Base-by-base conservation (phyloP, 1,284 basidiomycete species). In the Cryptococcus hybrid region DNA sequence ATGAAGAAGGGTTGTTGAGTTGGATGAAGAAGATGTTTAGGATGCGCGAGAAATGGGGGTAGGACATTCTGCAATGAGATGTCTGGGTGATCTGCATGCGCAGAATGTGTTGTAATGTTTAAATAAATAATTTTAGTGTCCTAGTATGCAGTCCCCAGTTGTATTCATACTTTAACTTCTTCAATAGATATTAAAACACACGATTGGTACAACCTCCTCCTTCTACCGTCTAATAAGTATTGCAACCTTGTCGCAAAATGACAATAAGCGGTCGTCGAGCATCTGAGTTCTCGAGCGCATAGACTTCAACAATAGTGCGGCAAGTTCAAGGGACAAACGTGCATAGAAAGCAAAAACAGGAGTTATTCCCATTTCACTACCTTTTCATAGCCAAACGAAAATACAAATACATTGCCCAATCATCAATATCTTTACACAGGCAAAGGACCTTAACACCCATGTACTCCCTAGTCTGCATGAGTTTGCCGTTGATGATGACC, bases 401-500 rank as follows among this genome's bases (percentile, higher is more conserved):
- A 35, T 49, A 49, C 30, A 49, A 37, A 30, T 36, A 30, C 30
- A 11, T 36, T 15, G 37, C 47, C n/a, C 12, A 49, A 34, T n/a
- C 9, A 30, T 30, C 3, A 3, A 30, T 30, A 15, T 7, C 15
- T 30, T 24, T 51, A 59, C n/a, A 73, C 70, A 42, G 70, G 70
- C 43, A 73, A 56, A 71, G 48, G 2, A 73, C 70, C 58, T 66
- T 68, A 58, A 73, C 70, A 54, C 70, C 70, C 12, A 64, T 57
- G 54, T 70, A 73, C 58, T 73, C 66, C 42, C 70, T 56, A 15
- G 62, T 59, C 54, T 67, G 62, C 64, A 68, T 67, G 46, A 73
- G 56, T 49, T 71, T 73, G 40, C 69, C 70, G 39, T 69, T 55
- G 36, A 68, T 37, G 18, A 73, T 40, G 36, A 68, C 52, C 57